Conservation (phyloP, 371 early-diverging fungal genomes). For the Mucor racemosus region DNA sequence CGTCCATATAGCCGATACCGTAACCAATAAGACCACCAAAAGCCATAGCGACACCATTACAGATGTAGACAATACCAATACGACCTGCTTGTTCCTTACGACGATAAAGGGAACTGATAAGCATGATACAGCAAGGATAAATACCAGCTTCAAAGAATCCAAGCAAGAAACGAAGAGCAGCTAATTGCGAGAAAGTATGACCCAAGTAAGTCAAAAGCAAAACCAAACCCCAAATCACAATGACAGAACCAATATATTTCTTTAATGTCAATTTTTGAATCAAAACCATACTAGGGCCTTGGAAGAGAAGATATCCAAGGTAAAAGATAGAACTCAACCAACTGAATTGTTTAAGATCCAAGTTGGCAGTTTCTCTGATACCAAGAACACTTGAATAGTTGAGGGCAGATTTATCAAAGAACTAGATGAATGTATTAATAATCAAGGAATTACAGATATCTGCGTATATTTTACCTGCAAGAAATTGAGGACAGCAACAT, state of each 20-base stretch:
- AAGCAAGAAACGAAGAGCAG: slow-evolving; percentile 44
- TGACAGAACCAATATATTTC: slow-evolving; percentile 41
- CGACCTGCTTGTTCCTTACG: slow-evolving; percentile 46
- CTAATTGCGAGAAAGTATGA: slow-evolving; percentile 38
- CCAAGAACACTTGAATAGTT: slow-evolving; percentile 33
- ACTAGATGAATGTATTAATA: slow-evolving; percentile 18
- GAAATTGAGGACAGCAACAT: slow-evolving; percentile 24
- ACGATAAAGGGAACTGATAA: slow-evolving; percentile 44
- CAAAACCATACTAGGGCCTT: slow-evolving; percentile 45
- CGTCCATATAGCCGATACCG: slow-evolving; percentile 57
- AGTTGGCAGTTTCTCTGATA: slow-evolving; percentile 27
- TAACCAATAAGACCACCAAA: slow-evolving; percentile 69
- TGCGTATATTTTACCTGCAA: slow-evolving; percentile 22
- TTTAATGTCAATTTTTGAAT: slow-evolving; percentile 40
- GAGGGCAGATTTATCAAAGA: slow-evolving; percentile 41
- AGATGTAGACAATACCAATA: slow-evolving; percentile 46
- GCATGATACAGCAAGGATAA: slow-evolving; percentile 36
- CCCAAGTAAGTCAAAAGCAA: slow-evolving; percentile 31
- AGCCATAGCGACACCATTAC: slow-evolving; percentile 54
- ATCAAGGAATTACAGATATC: not conserved
- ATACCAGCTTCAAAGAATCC: slow-evolving; percentile 36
- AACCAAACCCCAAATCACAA: slow-evolving; percentile 42
- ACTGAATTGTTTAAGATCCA: slow-evolving; percentile 32
- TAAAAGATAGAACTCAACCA: slow-evolving; percentile 47
- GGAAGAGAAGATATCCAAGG: slow-evolving; percentile 45